Conservation (phyloP, 2,329 filamentous ascomycete genomes). For the Sclerotinia trifoliorum region DNA sequence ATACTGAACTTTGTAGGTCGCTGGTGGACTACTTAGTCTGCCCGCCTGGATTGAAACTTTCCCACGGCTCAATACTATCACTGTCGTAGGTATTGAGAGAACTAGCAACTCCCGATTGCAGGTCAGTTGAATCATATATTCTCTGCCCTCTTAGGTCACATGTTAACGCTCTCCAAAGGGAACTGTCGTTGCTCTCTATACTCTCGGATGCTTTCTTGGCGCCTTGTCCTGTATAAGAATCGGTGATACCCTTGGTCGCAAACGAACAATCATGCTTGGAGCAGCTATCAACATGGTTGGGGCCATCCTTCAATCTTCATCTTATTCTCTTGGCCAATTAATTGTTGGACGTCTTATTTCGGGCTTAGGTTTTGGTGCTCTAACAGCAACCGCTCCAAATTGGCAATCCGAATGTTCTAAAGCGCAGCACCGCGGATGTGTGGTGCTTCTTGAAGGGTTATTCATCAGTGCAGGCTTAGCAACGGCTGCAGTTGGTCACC, state of each 20-base stretch:
- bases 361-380: constrained; percentile 52
- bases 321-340: constrained; percentile 51
- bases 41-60: constrained; percentile 20
- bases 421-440: constrained; percentile 55
- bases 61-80: constrained; percentile 22
- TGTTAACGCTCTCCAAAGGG: constrained; percentile 14
- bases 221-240: constrained; percentile 38
- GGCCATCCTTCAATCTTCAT: constrained; percentile 46
- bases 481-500: constrained; percentile 20
- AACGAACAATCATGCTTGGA: constrained; percentile 55
- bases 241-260: constrained; percentile 58
- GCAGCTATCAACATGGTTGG: constrained; percentile 58
- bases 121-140: not conserved
- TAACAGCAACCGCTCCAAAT: constrained; percentile 52
- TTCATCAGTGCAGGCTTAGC: constrained; percentile 51
- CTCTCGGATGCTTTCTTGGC: constrained; percentile 49
- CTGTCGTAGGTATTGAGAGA: constrained; percentile 2
- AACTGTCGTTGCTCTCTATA: constrained; percentile 34
- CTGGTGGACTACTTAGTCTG: constrained; percentile 47
- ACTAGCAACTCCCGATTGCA: constrained; percentile 14
- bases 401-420: constrained; percentile 62
- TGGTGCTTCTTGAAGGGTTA: constrained; percentile 60
- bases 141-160: not conserved
- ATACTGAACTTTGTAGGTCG: constrained; percentile 40
- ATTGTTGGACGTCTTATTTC: constrained; percentile 52